phyloP scores from a whole-genome alignment of 306 rosid genomes.

The Cucumis hystrix region DNA sequence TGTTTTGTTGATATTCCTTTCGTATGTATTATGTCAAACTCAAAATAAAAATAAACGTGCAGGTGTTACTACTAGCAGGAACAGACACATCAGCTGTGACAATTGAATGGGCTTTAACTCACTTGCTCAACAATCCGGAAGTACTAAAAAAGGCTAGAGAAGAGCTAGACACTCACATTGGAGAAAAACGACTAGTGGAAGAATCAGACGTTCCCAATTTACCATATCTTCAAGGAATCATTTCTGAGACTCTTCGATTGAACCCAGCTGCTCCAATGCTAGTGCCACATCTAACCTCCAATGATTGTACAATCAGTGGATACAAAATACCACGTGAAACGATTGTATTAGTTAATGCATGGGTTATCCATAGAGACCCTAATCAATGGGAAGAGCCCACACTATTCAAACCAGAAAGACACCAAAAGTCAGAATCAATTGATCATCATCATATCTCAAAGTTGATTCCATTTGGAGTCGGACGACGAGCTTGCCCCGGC shows the following conservation, averaged over 20 bases:
- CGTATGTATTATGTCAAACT: neutral
- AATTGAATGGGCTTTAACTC: conserved; percentile 19
- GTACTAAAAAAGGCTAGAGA: conserved; percentile 13
- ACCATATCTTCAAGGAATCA: conserved; percentile 18
- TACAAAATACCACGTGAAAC: conserved; percentile 18
- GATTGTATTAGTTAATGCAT: conserved; percentile 18
- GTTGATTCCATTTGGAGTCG: conserved; percentile 18
- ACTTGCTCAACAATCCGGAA: conserved; percentile 16
- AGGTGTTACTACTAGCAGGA: conserved; percentile 17
- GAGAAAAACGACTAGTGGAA: conserved; percentile 11
- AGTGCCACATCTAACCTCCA: conserved; percentile 15
- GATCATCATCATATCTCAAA: neutral
- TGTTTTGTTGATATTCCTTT: neutral
- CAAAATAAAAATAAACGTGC: neutral
- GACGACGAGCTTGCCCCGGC: conserved; percentile 28
- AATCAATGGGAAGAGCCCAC: conserved; percentile 15
- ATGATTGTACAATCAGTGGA: conserved; percentile 5
- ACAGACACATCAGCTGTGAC: conserved; percentile 19
- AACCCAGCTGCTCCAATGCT: conserved; percentile 21
- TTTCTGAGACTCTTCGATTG: conserved; percentile 20
- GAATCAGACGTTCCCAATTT: conserved; percentile 17
- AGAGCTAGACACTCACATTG: conserved; percentile 11
- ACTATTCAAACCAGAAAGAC: conserved; percentile 19
- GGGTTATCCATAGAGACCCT: conserved; percentile 32
- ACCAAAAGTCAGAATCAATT: neutral